Evolutionary conservation across 2,329 filamentous ascomycete genomes (phyloP), one percentile per base, ranked within the genome.

Genomic region (Dothistroma pini): DNA sequence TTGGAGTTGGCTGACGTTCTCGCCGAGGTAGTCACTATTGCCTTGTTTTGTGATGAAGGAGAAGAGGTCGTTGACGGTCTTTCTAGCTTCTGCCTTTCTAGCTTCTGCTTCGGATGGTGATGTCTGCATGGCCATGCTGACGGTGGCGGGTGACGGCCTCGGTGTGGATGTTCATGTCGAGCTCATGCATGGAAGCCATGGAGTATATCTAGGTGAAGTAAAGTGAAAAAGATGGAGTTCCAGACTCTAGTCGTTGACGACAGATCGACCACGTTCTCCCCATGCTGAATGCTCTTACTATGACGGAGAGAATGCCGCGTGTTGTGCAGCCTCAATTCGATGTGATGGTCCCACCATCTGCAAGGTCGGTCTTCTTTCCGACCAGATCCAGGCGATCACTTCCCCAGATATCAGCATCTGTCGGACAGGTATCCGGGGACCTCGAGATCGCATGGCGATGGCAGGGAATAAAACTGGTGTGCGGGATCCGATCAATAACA

Each of bases 11-110:
- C 66, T 69, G 47, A 74, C 68, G 19, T 55, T 52, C 60, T 74
- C 70, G 54, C 71, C 70, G 32, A 73, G 70, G 58, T 74, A 72
- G 54, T 72, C 70, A 57, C 63, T 61, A 38, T 69, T 59, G 29
- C 71, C 70, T 60, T 76, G 68, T 11, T 62, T 63, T 29, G 29
- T 58, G 57, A 69, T 63, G 60, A 66, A 64, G 57, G 44, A 56
- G 61, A 69, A 68, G 31, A 69, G 58, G 16, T 66, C 41, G 21
- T 38, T 56, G 35, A 68, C 60, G 0, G 67, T 67, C 25, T 65
- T 57, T n/a, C 53, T 58, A 22, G 63, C 66, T 6, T 65, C 53
- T 2, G 58, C 31, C 25, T 65, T 57, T n/a, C 53, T 58, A 22
- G 63, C 66, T 6, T 65, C 53, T 2, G 58, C 31, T 29, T 63